Evolutionary conservation across 2,329 filamentous ascomycete species (phyloP), one percentile per base, ranked within the genome.

Genomic region (Metarhizium anisopliae): DNA sequence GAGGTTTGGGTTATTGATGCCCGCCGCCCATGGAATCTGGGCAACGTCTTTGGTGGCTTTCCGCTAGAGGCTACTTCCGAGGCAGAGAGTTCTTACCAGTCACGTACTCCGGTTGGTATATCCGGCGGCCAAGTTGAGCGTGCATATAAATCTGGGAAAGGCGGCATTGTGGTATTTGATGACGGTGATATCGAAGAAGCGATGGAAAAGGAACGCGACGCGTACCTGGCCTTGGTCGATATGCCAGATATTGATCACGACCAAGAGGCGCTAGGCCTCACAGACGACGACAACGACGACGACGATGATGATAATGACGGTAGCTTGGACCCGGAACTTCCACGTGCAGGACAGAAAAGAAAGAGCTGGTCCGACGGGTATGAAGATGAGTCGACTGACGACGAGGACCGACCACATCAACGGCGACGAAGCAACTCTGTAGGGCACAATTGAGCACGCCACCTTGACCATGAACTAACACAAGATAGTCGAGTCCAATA

Each of bases 1-100:
- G 91, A 96, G 68, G 87, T 96, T 36, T 99, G 94, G 94, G 81
- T 97, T 11, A 79, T 97, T 58, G 94, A 99, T 72, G 84, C 93
- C 32, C 83, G 94, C 70, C 80, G 94, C 58, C 94, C 94, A 14
- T 97, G 93, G 91, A 97, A 99, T 68, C 69, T 99, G 66, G 85
- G 84, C 60, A 99, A 99, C 69, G 84, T 97, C 14, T 97, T 97
- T 74, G 91, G 88, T 13, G 88, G 89, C 3, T 82, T 83, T 58
- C 78, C 82, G 1, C 69, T 80, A 4, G 79, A 81, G 60, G 74
- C 81, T 25, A 70, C 74, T 11, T 70, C 76, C 42, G 77, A 78
- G 25, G 73, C 71, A 30, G 72, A 76, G 6, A 64, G 69, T n/a
- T 74, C 70, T 47, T 74, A 77, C 58, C 71, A 76, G 63, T 68